A percentile compares a stretch with the other conserved stretches of the same genome.
These are phyloP conservation scores for Eucalyptus pauciflora DNA, from an alignment of 345 rosid genomes.

Conservation along the genomic window DNA sequence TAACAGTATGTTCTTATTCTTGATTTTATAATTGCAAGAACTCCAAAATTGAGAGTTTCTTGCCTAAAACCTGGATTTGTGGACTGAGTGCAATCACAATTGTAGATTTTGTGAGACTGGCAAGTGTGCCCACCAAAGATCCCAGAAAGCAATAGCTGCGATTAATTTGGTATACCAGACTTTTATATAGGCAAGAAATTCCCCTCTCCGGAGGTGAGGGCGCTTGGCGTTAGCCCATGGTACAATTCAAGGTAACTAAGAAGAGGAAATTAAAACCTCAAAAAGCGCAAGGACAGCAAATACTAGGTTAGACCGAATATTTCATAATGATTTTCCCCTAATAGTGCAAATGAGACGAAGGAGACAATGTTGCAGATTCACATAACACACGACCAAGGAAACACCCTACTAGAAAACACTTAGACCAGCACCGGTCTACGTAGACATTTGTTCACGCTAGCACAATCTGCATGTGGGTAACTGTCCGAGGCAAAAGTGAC, in stretches of 20 bases:
- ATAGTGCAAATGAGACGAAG: background rate
- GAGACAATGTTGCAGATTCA: background rate
- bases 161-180: background rate
- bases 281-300: background rate
- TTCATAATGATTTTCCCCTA: background rate
- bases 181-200: background rate
- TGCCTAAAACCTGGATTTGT: background rate
- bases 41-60: background rate
- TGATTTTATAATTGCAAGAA: background rate
- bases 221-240: background rate
- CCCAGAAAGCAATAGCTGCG: background rate
- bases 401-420: background rate
- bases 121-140: background rate
- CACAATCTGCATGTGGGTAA: background rate
- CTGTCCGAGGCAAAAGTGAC: background rate
- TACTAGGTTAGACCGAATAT: background rate
- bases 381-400: background rate
- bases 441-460: background rate
- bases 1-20: background rate
- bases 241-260: background rate
- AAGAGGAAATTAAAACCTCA: background rate
- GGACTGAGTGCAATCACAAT: background rate
- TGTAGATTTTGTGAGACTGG: background rate
- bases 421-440: background rate
- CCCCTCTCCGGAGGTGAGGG: background rate